phyloP scores from a whole-genome alignment of 2,329 filamentous ascomycete species.

The Geosmithia morbida region DNA sequence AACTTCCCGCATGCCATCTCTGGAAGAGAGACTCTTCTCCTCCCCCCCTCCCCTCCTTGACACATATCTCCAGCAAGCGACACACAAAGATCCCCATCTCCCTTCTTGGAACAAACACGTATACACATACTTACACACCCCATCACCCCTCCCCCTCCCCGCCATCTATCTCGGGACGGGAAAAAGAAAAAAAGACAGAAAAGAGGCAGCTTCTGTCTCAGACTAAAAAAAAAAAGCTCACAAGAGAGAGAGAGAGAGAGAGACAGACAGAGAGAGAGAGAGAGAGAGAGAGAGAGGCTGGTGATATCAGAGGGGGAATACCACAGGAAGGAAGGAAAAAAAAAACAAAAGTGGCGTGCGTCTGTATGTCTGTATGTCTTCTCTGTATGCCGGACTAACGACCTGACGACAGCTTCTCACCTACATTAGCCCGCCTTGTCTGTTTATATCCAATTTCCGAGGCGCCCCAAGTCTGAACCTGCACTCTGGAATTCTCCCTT shows the following conservation, averaged over 20 bases:
- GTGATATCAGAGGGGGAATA: too few relatives aligned
- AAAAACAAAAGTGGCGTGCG: not conserved
- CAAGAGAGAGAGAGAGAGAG: too few relatives aligned
- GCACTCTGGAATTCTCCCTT: not conserved
- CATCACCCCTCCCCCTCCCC: not conserved
- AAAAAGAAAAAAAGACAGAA: too few relatives aligned
- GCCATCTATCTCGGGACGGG: not conserved
- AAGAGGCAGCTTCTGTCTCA: too few relatives aligned
- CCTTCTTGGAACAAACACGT: not conserved
- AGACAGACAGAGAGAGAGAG: too few relatives aligned
- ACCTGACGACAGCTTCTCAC: not conserved
- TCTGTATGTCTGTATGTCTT: too few relatives aligned
- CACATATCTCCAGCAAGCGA: conserved; percentile 1
- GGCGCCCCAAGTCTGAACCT: not conserved
- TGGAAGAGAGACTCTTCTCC: not conserved
- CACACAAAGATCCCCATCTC: not conserved
- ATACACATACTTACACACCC: not conserved
- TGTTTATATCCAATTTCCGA: not conserved
- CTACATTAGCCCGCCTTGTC: not conserved
- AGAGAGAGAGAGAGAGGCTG: too few relatives aligned
- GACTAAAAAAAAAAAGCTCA: not conserved
- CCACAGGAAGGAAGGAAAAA: not conserved
- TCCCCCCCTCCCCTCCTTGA: not conserved
- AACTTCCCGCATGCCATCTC: not conserved
- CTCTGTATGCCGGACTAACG: not conserved